Percentiles rank a stretch among this genome's conserved stretches.
Conservation (phyloP, 495 filamentous ascomycete species). For the Neurospora sp. region DNA sequence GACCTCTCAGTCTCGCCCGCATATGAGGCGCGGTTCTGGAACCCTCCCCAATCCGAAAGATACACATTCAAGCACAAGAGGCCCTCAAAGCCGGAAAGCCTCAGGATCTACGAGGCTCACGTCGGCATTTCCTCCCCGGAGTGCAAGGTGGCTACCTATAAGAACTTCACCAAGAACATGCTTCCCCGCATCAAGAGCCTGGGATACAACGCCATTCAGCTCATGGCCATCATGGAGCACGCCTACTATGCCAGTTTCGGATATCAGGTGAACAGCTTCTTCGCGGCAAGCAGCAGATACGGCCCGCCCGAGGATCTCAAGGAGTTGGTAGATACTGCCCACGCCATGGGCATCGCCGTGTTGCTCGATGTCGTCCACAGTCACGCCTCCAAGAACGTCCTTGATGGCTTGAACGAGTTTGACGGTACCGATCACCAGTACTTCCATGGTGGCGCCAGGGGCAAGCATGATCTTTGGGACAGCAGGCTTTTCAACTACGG, state of each 20-base stretch:
- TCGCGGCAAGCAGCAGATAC: slow-evolving; percentile 92
- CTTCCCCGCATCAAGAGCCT: slow-evolving; percentile 82
- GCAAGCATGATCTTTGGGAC: slow-evolving; percentile 89
- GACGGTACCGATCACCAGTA: slow-evolving; percentile 92
- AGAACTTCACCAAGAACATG: slow-evolving; percentile 89
- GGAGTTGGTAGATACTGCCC: slow-evolving; percentile 91
- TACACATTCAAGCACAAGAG: slow-evolving; percentile 76
- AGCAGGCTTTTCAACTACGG: slow-evolving; percentile 96
- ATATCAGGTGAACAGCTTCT: slow-evolving; percentile 98
- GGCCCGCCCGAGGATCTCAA: slow-evolving; percentile 91
- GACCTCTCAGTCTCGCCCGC: slow-evolving; percentile 77
- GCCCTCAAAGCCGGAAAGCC: slow-evolving; percentile 76
- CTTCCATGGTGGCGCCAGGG: slow-evolving; percentile 79
- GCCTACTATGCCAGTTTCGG: slow-evolving; percentile 99
- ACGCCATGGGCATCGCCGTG: slow-evolving; percentile 82
- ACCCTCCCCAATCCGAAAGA: slow-evolving; percentile 62
- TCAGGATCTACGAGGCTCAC: slow-evolving; percentile 93
- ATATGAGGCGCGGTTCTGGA: slow-evolving; percentile 97
- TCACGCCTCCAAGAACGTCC: slow-evolving; percentile 93
- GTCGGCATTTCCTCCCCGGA: slow-evolving; percentile 95
- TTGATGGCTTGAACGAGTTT: slow-evolving; percentile 89
- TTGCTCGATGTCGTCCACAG: slow-evolving; percentile 95
- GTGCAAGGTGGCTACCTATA: slow-evolving; percentile 79
- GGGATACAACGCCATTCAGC: slow-evolving; percentile 94
- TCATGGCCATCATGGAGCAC: slow-evolving; percentile 99